Evolutionary conservation across 495 filamentous ascomycete genomes (phyloP), one percentile per base, ranked within the genome.

Genomic region (Podospora pseudocomata): DNA sequence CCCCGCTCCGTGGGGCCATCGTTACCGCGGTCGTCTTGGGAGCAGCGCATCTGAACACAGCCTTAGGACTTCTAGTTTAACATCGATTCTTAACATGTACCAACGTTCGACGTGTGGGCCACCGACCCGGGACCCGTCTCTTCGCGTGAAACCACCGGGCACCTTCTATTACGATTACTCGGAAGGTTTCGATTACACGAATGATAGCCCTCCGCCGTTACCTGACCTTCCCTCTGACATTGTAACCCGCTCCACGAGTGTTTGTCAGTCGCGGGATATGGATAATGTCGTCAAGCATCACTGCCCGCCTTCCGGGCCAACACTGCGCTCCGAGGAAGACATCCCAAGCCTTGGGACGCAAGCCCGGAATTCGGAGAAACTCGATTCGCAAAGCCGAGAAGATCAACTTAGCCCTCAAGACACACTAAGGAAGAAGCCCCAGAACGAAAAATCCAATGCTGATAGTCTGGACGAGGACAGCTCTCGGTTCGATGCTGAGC

Each of bases 141-240:
- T 49, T 57, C 58, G 57, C 5, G 32, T 53, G 60, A 62, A 63
- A 28, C n/a, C 64, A 13, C 28, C 28, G 20, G 62, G 70, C 39
- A 56, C 65, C 20, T 71, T 80, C 26, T 85, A 81, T 67, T 86
- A 85, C 72, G 84, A 85, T 70, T 86, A 85, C 68, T 83, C 82
- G 4, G 84, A 85, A 71, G 79, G 78, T 27, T 85, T 85, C 69
- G 82, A 82, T 20, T 67, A 73, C 13, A 39, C 53, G 9, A 27
- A 55, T 4, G 39, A 63, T 28, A 32, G 34, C 27, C 20, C 15
- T n/a, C 61, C 30, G 15, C 30, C 61, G 34, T 5, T 63, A n/a
- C 61, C 61, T 20, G 61, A 63, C 32, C 49, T 63, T 49, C 61
- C 28, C 13, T n/a, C 30, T 19, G 5, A 39, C 18, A 19, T 63